Conservation (phyloP, 2,329 filamentous ascomycete genomes). For the Aquanectria penicillioides region DNA sequence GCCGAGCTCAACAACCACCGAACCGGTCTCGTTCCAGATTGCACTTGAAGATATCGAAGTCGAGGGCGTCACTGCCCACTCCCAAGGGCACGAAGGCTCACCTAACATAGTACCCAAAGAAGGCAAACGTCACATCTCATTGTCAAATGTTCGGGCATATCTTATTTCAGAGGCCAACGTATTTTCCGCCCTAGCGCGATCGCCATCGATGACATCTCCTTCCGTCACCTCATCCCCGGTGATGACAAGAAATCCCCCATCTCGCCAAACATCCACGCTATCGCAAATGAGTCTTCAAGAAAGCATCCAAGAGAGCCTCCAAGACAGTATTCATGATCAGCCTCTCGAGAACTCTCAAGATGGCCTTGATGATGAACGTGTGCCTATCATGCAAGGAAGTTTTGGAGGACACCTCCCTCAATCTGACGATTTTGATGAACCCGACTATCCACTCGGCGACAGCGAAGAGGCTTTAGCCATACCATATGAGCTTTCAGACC, state of each 20-base stretch:
- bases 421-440: conserved; percentile 33
- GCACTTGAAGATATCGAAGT: conserved; percentile 72
- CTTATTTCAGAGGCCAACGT: conserved; percentile 74
- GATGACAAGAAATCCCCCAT: conserved; percentile 51
- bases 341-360: background rate
- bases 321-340: background rate
- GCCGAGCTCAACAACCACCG: conserved; percentile 54
- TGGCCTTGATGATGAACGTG: conserved; percentile 21
- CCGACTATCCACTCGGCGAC: conserved; percentile 51
- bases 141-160: conserved; percentile 72
- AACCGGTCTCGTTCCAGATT: conserved; percentile 72
- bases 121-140: conserved; percentile 71
- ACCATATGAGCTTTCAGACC: conserved; percentile 60
- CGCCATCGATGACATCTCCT: conserved; percentile 60
- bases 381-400: conserved; percentile 39
- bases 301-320: background rate
- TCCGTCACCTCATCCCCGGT: conserved; percentile 62
- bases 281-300: conserved; percentile 42
- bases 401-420: conserved; percentile 37
- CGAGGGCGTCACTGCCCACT: conserved; percentile 68
- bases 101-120: conserved; percentile 61
- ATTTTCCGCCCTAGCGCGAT: conserved; percentile 68
- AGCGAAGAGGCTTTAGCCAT: conserved; percentile 67
- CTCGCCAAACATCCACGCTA: conserved; percentile 43
- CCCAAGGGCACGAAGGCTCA: conserved; percentile 41